Evolutionary conservation across 2,329 filamentous ascomycete genomes (phyloP), one percentile per base, ranked within the genome.

Genomic region (Exophiala aquamarina): DNA sequence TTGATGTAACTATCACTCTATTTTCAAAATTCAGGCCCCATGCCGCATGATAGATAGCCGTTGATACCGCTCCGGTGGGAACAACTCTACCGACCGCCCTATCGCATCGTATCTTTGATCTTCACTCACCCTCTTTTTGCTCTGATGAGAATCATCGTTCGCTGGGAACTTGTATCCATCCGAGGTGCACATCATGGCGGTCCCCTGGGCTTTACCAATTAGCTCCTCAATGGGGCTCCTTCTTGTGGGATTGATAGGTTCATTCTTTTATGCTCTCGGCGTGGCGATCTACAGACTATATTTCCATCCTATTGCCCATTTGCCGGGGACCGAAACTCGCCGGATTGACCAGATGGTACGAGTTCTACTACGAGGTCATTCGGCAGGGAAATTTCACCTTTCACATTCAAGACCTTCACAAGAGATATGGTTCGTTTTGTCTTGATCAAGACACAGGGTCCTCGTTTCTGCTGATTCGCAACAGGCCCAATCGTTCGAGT

Each of bases 301-400:
- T 36, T 56, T 64, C 29, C 58, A 63, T 34, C 62, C 62, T 2
- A 50, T 66, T 11, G 56, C 58, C 19, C 52, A 44, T 18, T 64
- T 63, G 33, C 65, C 64, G 1, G 63, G n/a, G 64, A 6, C 65
- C 64, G 6, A 64, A 57, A 33, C 47, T 65, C 21, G 58, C 64
- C 1, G 61, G 57, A 3, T 32, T 56, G 18, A 62, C 61, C n/a
- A 51, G 52, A 28, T 49, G 65, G 36, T 59, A 59, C 35, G 61
- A 64, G 33, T 62, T 60, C 43, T 63, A 62, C 45, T 59, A 59
- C 37, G 56, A 64, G 33, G 44, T 58, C 4, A 33, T 60, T 6
- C 47, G 37, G 4, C 40, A 47, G 4, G 62, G 61, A 1, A 46
- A 46, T 29, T 63, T 53, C 37, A 51, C 56, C 28, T 58, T 58